Evolutionary conservation across 169 alveolate genomes (phyloP), one percentile per base, ranked within the genome.

Genomic region (Blepharisma undulans): DNA sequence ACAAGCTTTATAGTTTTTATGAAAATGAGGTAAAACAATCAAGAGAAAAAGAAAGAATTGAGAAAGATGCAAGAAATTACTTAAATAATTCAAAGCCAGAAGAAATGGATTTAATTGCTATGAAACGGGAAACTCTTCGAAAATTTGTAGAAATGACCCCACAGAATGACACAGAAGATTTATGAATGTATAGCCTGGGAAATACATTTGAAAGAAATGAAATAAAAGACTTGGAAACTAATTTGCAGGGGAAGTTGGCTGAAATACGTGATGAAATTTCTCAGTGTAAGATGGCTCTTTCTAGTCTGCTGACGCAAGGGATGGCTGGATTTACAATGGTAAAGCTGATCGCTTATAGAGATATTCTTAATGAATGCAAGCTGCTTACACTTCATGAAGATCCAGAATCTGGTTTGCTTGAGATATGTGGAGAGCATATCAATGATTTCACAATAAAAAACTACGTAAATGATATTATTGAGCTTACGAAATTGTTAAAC

Each of bases 381-480:
- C 25, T 82, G 77, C 18, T 82, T 0, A 82, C 33, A 30, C 16
- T 82, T 21, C 48, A 82, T 60, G 89, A 82, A 34, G 76, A 82
- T 30, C 89, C 89, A 22, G 34, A 34, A 22, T 27, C 72, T 21
- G 21, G 33, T n/a, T 32, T 82, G 27, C 36, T 22, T 22, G 89
- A 82, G 60, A 18, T 82, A 33, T 82, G 89, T 82, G 89, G 89
- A 82, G 60, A 33, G 33, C 60, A 82, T 30, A n/a, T 82, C 5
- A 25, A 27, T 22, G 76, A 48, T 22, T 30, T 22, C 1, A 2
- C 61, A 18, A 33, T 82, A 22, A 82, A 82, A 59, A 22, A 82
- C 12, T 10, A 16, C 0, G 89, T 72, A 14, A 74, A 82, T 21
- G 89, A 82, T 32, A 0, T 36, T 30, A 82, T 82, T 22, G 36